Percentiles rank a stretch among this genome's conserved stretches.
phyloP scores from a whole-genome alignment of 768 basidiomycete species.

The Hydnum rufescens region DNA sequence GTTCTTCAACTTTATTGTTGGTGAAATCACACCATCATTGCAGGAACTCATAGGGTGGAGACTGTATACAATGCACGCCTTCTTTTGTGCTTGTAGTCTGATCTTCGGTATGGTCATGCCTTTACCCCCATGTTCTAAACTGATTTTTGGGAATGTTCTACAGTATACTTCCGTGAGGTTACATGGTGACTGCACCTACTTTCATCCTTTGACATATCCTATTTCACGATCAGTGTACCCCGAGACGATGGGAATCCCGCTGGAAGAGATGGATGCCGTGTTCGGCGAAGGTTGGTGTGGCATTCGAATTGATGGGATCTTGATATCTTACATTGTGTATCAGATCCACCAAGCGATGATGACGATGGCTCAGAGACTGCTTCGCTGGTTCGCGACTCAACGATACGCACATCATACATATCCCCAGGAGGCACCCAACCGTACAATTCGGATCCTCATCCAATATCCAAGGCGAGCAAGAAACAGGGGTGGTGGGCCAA shows the following conservation, averaged over 20 bases:
- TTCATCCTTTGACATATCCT: not conserved
- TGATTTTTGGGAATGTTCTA: not conserved
- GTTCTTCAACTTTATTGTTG: conserved; percentile 81
- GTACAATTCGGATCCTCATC: not conserved
- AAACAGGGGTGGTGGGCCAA: too few relatives aligned
- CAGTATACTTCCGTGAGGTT: conserved; percentile 2
- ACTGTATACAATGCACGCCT: conserved; percentile 88
- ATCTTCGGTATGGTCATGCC: conserved; percentile 35
- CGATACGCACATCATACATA: not conserved
- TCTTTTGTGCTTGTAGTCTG: conserved; percentile 77
- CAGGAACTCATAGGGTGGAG: conserved; percentile 82
- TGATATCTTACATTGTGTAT: not conserved
- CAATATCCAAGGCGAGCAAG: too few relatives aligned
- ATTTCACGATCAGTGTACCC: conserved; percentile 31
- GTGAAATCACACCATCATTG: conserved; percentile 67
- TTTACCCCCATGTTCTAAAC: not conserved
- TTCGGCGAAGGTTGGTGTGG: conserved; percentile 18
- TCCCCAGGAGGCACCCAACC: not conserved
- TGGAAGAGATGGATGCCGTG: conserved; percentile 18
- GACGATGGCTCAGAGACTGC: conserved; percentile 7
- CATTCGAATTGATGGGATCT: not conserved
- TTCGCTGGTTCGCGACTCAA: conserved; percentile 2
- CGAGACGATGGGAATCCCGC: conserved; percentile 14
- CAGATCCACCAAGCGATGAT: not conserved
- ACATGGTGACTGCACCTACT: too few relatives aligned